phyloP scores from a whole-genome alignment of 2,329 filamentous ascomycete genomes.

The Sclerotinia nivalis region DNA sequence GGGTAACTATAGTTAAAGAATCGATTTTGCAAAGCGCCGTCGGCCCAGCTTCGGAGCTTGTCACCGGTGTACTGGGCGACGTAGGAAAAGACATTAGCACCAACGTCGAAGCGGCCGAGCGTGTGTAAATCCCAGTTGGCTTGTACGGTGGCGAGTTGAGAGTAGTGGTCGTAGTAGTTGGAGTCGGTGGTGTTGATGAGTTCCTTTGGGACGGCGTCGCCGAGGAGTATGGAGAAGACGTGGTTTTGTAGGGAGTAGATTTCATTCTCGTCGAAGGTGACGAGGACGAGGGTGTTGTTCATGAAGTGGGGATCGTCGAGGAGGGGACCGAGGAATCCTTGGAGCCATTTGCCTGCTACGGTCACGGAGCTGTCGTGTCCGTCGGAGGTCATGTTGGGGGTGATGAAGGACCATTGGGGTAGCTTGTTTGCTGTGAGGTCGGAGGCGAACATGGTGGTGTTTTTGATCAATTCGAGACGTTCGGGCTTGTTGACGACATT shows the following conservation, averaged over 20 bases:
- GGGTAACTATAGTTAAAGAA: constrained; percentile 50
- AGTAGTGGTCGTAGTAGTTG: constrained; percentile 74
- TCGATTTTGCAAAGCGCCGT: constrained; percentile 40
- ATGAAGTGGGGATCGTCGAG: constrained; percentile 70
- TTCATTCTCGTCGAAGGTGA: constrained; percentile 80
- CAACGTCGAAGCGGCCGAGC: constrained; percentile 70
- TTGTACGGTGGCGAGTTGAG: constrained; percentile 62
- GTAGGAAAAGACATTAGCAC: constrained; percentile 66
- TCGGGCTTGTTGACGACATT: constrained; percentile 59
- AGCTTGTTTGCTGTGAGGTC: constrained; percentile 64
- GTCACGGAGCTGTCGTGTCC: constrained; percentile 74
- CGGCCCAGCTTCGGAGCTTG: constrained; percentile 38
- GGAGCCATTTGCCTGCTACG: constrained; percentile 67
- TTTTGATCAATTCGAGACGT: constrained; percentile 71
- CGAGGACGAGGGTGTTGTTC: constrained; percentile 70
- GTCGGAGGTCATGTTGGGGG: constrained; percentile 54
- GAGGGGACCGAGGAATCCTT: constrained; percentile 68
- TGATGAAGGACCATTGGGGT: constrained; percentile 66
- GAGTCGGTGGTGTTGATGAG: constrained; percentile 67
- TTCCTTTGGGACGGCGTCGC: constrained; percentile 67
- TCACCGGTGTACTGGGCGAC: constrained; percentile 64
- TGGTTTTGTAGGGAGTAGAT: constrained; percentile 67
- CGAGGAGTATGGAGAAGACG: constrained; percentile 70
- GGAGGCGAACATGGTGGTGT: constrained; percentile 66
- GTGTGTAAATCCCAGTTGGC: constrained; percentile 69